Base-by-base conservation (phyloP, 352 stramenopile genomes). In the Phytophthora palmivora region DNA sequence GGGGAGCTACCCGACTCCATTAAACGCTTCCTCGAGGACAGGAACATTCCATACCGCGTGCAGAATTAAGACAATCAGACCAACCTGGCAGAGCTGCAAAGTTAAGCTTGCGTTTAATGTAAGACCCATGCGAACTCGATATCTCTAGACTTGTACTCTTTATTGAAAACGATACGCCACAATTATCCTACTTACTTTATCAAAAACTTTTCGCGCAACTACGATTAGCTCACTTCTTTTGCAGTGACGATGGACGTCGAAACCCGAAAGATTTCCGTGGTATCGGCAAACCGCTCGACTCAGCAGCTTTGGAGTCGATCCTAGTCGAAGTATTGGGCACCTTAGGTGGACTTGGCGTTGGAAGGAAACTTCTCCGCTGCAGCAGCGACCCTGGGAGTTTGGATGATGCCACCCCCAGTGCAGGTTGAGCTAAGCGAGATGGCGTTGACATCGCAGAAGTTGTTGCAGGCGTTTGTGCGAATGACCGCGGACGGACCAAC, bases 1-100 rank as follows among this genome's bases (percentile, higher is more conserved):
- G 87, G 87, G 12, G 86, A 94, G 63, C 68, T 96, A 32, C 87
- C 84, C 18, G 87, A 96, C 62, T 92, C 83, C 39, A 96, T 96
- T 67, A 94, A 94, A 67, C 83, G 85, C 22, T 96, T 92, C 71
- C 68, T 96, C 10, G 84, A 94, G 60, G 87, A 96, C 70, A 73
- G 83, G 45, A 94, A 94, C 76, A 96, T 96, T 43, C 73, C 85
- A 11, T 96, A 92, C 67, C 84, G 87, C 33, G 83, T 88, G 53
- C 84, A 93, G 63, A 87, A 73, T 55, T 88, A 72, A 58, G 18
- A 18, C 52, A 4, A 8, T 24, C 19, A 10, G 6, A 44, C 30
- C 16, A 28, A 8, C 6, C 39, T 12, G 16, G 46, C 18, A 42
- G 16, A 50, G 2, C 8, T n/a, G 24, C 6, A 28, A 28, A 6